Evolutionary conservation across 345 rosid genomes (phyloP).

Genomic region (Boechera divaricarpa): DNA sequence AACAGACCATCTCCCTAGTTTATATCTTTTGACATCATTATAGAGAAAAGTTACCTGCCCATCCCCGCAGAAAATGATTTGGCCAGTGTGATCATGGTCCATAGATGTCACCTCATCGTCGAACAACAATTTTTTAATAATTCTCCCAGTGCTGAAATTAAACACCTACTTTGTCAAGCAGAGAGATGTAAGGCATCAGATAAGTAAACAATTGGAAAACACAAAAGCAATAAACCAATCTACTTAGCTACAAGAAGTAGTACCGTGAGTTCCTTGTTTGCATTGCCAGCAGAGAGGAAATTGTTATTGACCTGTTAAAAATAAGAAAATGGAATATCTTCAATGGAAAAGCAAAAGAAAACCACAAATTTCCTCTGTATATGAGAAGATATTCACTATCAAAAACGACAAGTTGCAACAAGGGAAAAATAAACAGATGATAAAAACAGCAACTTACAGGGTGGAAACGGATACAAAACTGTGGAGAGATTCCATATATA

Average conservation of each 20-base stretch:
- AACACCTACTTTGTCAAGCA: slow-evolving; percentile 61
- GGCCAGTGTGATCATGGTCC: slow-evolving; percentile 99
- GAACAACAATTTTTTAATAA: slow-evolving; percentile 59
- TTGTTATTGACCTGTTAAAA: slow-evolving; percentile 89
- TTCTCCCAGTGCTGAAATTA: slow-evolving; percentile 99
- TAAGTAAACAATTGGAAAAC: slow-evolving; percentile 10
- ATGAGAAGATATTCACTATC: slow-evolving; percentile 16
- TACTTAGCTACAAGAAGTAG: slow-evolving; percentile 36
- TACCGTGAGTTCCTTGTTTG: slow-evolving; percentile 88
- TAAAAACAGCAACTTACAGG: slow-evolving; percentile 65
- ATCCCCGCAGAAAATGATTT: slow-evolving; percentile 93
- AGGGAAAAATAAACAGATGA: neutral
- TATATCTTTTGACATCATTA: neutral
- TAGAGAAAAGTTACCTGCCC: slow-evolving; percentile 58
- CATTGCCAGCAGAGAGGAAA: slow-evolving; percentile 90
- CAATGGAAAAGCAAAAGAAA: slow-evolving; percentile 15
- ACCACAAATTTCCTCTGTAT: slow-evolving; percentile 1
- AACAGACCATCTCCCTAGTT: slow-evolving; percentile 10
- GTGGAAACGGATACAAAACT: slow-evolving; percentile 91
- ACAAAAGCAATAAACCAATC: slow-evolving; percentile 16
- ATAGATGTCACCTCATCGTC: slow-evolving; percentile 80
- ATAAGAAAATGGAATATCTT: slow-evolving; percentile 27
- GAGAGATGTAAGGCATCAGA: slow-evolving; percentile 34
- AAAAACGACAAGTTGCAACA: neutral
- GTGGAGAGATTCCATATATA: slow-evolving; percentile 84